Base-by-base conservation (phyloP, 345 rosid species). In the Leavenworthia alabamica region DNA sequence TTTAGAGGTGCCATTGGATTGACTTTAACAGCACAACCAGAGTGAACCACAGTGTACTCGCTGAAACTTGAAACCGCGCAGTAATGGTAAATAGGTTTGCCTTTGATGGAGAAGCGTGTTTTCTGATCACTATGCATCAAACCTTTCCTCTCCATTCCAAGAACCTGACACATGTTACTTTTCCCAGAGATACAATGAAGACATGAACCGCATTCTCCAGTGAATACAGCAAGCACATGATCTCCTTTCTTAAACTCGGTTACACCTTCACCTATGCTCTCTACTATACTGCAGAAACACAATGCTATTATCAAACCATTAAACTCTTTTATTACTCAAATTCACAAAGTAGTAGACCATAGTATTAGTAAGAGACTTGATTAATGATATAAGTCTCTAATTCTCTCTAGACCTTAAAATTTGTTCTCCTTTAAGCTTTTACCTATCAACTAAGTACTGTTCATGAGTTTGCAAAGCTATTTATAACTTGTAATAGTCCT, bases 41-140 rank as follows among this genome's bases (percentile, higher is more conserved):
- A 81, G 67, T 86, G 91, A 60, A 92, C 98, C 29, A 92, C 95
- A 0, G 91, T 86, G 68, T 85, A 92, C 69, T 89, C 97, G 8
- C 95, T 85, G 76, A 92, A 89, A 79, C 98, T 92, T 5, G 98
- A 89, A 73, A 92, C 89, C 0, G 95, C 98, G 37, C 93, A 86
- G 68, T 81, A 92, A 63, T 92, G 97, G 73, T 79, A 89, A 54
- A 92, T 75, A 8, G 90, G 88, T 56, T 80, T 81, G 68, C 93
- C 97, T 72, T 79, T 80, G 23, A 86, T 66, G 1, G 82, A 83
- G 85, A 92, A 89, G 5, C 96, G 86, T 1, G 89, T 79, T 64
- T 55, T 64, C 54, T 78, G 86, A 71, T 86, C 96, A 16, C 88
- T 80, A 68, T 89, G 97, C 97, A 92, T 89, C 56, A 92, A 49